Percentiles rank a stretch among this genome's conserved stretches.
Conservation (phyloP, 148 eudicot species). For the Linanthus parryae region DNA sequence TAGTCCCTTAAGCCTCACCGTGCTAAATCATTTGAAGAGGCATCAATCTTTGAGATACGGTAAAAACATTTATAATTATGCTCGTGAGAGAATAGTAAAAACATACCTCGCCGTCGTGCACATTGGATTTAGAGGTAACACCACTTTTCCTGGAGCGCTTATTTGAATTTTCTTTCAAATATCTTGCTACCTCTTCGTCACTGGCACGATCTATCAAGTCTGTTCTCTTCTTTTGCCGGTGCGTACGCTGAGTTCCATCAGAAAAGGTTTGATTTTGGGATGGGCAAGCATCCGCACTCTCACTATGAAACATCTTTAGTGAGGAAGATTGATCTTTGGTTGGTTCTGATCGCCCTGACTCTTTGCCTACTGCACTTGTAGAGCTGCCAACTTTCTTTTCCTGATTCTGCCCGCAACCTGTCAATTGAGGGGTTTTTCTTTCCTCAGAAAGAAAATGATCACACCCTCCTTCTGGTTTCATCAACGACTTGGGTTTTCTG, state of each 20-base stretch:
- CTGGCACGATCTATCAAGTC: constrained; percentile 4
- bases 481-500: constrained; percentile 18
- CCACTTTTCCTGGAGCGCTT: too few species aligned
- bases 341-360: constrained; percentile 1
- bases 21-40: too few species aligned
- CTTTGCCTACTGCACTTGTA: background rate
- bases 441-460: constrained; percentile 3
- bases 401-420: background rate
- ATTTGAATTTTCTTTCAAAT: constrained; percentile 16
- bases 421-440: constrained; percentile 13
- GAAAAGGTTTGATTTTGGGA: background rate
- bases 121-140: too few species aligned
- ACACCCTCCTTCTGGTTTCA: constrained; percentile 22
- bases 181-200: constrained; percentile 34
- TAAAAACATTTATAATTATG: too few species aligned
- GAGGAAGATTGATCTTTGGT: background rate
- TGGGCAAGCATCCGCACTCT: background rate
- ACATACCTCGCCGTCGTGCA: constrained; percentile 34
- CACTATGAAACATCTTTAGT: background rate
- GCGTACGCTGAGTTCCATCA: constrained; percentile 5
- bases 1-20: too few species aligned
- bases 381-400: constrained; percentile 4
- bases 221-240: constrained; percentile 14
- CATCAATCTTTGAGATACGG: too few species aligned
- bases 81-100: background rate